Evolutionary conservation across 2,329 filamentous ascomycete species (phyloP), one percentile per base, ranked within the genome.

Genomic region (Fusarium sp.): DNA sequence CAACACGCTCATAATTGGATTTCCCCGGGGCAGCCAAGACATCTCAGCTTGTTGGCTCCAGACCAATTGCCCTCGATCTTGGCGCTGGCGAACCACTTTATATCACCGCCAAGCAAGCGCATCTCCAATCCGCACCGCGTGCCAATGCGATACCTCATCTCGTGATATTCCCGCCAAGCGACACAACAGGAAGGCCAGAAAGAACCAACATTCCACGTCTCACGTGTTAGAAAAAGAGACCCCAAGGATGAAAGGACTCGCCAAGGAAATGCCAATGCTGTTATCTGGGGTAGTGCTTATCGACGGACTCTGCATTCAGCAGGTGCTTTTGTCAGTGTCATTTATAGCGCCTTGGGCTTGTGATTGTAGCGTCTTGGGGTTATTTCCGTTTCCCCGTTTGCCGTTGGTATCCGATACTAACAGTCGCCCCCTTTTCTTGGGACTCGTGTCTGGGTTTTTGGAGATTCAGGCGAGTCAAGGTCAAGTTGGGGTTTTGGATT

Each of bases 121-220:
- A 19, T 60, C 60, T 60, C 70, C 68, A 72, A 69, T 61, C 60
- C 59, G 30, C 12, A 19, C n/a, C 38, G 42, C 56, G 25, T 64
- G 68, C 59, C 64, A 71, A 68, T 67, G 54, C 60, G 44, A 69
- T 59, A 21, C 35, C 52, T 44, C 64, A 50, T 67, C 72, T 73
- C 59, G 69, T 73, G 65, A 70, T 66, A 61, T 23, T 6, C 25
- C 46, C 37, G 72, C 72, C 72, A 74, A 74, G 72, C n/a, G 28
- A 67, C 71, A 53, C 16, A 58, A 71, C 37, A 37, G 71, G 70
- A 66, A 72, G 70, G 70, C n/a, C 43, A 47, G 28, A 43, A 53
- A 30, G 15, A 21, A 9, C 19, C 60, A 60, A 38, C 60, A 60
- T 59, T 33, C 25, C 18, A 60, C 21, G 33, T 2, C 43, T 40